A percentile compares a stretch with the other conserved stretches of the same genome.
Conservation (phyloP, 192 early-diverging fungal genomes). For the Backusella morwellensis region DNA sequence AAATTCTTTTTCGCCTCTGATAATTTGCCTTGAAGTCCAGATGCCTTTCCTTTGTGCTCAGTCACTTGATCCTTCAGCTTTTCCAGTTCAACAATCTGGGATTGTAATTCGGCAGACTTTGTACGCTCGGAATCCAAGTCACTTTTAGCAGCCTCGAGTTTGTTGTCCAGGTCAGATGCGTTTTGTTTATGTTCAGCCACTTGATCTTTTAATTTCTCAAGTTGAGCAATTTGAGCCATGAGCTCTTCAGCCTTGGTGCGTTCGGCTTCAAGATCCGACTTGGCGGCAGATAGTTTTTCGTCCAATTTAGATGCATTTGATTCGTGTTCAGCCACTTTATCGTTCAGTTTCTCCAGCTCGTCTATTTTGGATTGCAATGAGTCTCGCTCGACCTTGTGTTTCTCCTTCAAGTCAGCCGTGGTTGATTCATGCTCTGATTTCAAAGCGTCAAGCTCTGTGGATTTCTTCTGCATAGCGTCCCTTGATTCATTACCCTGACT, state of each 20-base stretch:
- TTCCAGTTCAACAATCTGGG: not conserved
- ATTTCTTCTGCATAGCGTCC: not conserved
- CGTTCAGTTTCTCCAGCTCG: not conserved
- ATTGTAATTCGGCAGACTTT: not conserved
- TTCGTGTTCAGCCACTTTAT: constrained; percentile 2
- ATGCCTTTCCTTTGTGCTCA: not conserved
- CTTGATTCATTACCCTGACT: not conserved
- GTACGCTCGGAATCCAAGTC: not conserved
- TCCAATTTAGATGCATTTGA: not conserved
- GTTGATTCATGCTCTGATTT: not conserved
- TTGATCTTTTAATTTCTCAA: not conserved
- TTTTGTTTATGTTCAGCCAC: not conserved
- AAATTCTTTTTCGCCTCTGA: not conserved
- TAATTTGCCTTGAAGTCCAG: not conserved
- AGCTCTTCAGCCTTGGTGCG: not conserved
- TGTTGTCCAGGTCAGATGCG: not conserved
- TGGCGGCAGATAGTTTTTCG: not conserved
- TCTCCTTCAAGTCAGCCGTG: not conserved
- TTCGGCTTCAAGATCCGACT: constrained; percentile 9
- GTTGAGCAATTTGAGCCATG: not conserved
- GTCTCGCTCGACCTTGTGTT: not conserved
- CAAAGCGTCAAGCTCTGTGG: not conserved
- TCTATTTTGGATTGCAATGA: not conserved
- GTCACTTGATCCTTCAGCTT: not conserved
- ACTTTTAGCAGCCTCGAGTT: not conserved